Base-by-base conservation (phyloP, 2,329 filamentous ascomycete genomes). In the Arthrobotrys megalospora region DNA sequence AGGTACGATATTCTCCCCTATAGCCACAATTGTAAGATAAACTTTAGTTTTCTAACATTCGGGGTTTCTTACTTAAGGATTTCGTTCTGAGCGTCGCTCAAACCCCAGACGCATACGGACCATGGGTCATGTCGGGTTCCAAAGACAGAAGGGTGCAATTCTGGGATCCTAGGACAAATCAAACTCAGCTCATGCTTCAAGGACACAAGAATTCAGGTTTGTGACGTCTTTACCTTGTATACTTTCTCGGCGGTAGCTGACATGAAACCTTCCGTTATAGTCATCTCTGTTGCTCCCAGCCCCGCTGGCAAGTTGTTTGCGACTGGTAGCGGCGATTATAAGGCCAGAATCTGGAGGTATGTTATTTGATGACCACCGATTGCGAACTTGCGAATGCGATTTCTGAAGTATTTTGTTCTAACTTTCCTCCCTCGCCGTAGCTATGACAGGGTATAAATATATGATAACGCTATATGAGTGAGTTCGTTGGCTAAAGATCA, bases 101-200 rank as follows among this genome's bases (percentile, higher is more conserved):
- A 79, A 98, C 96, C 0, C 96, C 96, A 14, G 94, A 98, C 84
- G 41, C 65, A 60, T 77, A 70, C 38, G 92, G 93, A 80, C 90
- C 91, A 82, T 99, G 96, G 96, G 95, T 99, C 72, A 91, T 99
- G 85, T 97, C 93, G 80, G 96, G 96, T 52, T 97, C 94, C 79
- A 99, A 99, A 87, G 96, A 99, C 83, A 90, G 96, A 64, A 95
- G 96, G 60, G 96, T 99, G 21, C 96, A 98, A 84, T 98, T 99
- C 88, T 99, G 96, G 96, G 95, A 99, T 83, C 95, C 96, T 19
- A 89, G 91, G 82, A 97, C 94, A 19, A 96, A 95, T 41, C 91
- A 93, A 81, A 96, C 95, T 0, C 95, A 98, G 86, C 91, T 99
- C 84, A 98, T 98, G 96, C 89, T 99, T 79, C 96, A 98, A 85